Percentiles rank a stretch among this genome's conserved stretches.
These are phyloP conservation scores for Knufia fluminis DNA, from an alignment of 2,329 filamentous ascomycete species.

Conservation along the genomic window DNA sequence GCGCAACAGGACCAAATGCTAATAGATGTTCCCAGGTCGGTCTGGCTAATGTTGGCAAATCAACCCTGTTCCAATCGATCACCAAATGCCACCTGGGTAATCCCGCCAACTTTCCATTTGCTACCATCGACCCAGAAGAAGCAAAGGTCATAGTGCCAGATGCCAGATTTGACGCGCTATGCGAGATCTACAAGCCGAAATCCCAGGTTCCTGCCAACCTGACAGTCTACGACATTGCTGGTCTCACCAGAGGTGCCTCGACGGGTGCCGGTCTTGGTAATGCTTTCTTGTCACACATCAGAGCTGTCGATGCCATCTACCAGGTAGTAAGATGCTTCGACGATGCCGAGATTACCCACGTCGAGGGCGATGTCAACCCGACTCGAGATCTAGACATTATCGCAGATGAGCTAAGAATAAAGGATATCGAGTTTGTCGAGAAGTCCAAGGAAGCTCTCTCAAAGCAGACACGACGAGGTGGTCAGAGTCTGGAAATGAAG, in stretches of 20 bases:
- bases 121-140: slow-evolving; percentile 98
- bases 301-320: slow-evolving; percentile 96
- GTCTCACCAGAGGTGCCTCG: slow-evolving; percentile 88
- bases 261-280: slow-evolving; percentile 97
- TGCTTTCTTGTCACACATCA: slow-evolving; percentile 95
- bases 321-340: slow-evolving; percentile 96
- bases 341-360: slow-evolving; percentile 98
- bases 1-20: slow-evolving; percentile 6
- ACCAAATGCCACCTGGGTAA: slow-evolving; percentile 96
- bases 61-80: slow-evolving; percentile 98
- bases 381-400: slow-evolving; percentile 92
- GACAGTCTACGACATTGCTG: slow-evolving; percentile 97
- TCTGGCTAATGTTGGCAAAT: slow-evolving; percentile 98
- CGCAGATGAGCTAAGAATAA: slow-evolving; percentile 88
- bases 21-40: slow-evolving; percentile 57
- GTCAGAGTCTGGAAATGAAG: slow-evolving; percentile 95
- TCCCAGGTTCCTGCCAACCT: slow-evolving; percentile 93
- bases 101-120: slow-evolving; percentile 98
- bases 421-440: slow-evolving; percentile 97
- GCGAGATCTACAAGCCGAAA: slow-evolving; percentile 95
- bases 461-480: slow-evolving; percentile 91
- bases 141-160: slow-evolving; percentile 95
- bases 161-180: slow-evolving; percentile 90
- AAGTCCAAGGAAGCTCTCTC: slow-evolving; percentile 85
- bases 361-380: slow-evolving; percentile 96